Base-by-base conservation (phyloP, 1,139 yeast species). In the Hanseniaspora uvarum region DNA sequence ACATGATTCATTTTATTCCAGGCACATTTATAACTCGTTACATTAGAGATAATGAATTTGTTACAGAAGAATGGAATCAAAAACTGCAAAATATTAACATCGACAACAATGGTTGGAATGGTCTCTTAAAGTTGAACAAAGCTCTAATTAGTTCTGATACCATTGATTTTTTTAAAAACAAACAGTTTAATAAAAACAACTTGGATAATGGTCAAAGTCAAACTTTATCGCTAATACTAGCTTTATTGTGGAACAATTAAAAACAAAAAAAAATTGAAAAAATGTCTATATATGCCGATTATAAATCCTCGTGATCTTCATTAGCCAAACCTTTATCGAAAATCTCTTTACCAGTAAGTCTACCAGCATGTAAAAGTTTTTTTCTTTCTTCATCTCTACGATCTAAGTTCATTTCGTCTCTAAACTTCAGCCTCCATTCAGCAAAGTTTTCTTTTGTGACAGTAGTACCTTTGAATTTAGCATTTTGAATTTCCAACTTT, bases 1-100 rank as follows among this genome's bases (percentile, higher is more conserved):
- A 89, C 63, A 96, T 96, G 65, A 89, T 92, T 58, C 97, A 92
- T 66, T 92, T 94, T 83, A 74, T 92, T 56, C 95, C 98, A 24
- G 72, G 86, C 48, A 87, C 95, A 0, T 92, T 96, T 0, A 80
- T 86, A 16, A 83, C 96, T 16, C 81, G 94, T 0, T 80, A 76
- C 58, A 75, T 88, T 45, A 77, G 97, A 66, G 72, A 75, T 5
- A 78, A 88, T 1, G 68, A 72, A 1, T 92, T 80, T 68, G 95
- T 83, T 18, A 63, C 72, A 60, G 80, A 88, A 68, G 97, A 92
- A 70, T 92, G 96, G 96, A 72, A 71, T 12, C 70, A 73, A 52
- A 75, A 71, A 58, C 64, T 81, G 28, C 60, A 69, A 7, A 55
- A 67, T 5, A 74, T 87, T 56, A 76, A 83, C 7, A 74, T 69